Percentiles rank a stretch among this genome's conserved stretches.
These are phyloP conservation scores for Jacaranda copaia DNA, from an alignment of 257 asterid species.

Conservation along the genomic window DNA sequence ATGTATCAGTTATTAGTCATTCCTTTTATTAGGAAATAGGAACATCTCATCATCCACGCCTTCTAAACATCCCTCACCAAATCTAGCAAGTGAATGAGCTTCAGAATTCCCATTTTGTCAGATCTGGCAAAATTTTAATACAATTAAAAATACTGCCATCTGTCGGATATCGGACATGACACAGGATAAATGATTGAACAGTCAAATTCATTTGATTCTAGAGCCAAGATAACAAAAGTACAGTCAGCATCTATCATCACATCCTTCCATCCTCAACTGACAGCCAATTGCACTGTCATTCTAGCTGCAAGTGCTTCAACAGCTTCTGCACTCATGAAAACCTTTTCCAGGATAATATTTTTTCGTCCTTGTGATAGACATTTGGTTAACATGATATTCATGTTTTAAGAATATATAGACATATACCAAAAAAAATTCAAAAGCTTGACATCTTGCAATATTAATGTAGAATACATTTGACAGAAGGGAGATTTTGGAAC, in stretches of 20 bases:
- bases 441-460: too few species aligned
- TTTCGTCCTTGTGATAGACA: neutral
- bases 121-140: neutral
- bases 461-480: too few species aligned
- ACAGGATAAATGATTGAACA: too few species aligned
- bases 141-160: neutral
- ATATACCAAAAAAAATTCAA: neutral
- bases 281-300: neutral
- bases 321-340: neutral
- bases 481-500: too few species aligned
- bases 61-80: neutral
- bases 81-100: neutral
- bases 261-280: neutral
- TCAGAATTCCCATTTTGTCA: neutral
- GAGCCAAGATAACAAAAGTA: neutral
- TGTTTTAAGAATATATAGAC: slow-evolving; percentile 2
- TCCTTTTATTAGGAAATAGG: neutral
- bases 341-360: neutral
- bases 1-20: too few species aligned
- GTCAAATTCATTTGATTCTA: too few species aligned
- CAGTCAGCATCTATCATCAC: neutral
- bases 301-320: slow-evolving; percentile 1
- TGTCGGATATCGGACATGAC: neutral
- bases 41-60: neutral
- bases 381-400: neutral